Conservation (phyloP, 2,329 filamentous ascomycete genomes). For the Esteya vermicola region DNA sequence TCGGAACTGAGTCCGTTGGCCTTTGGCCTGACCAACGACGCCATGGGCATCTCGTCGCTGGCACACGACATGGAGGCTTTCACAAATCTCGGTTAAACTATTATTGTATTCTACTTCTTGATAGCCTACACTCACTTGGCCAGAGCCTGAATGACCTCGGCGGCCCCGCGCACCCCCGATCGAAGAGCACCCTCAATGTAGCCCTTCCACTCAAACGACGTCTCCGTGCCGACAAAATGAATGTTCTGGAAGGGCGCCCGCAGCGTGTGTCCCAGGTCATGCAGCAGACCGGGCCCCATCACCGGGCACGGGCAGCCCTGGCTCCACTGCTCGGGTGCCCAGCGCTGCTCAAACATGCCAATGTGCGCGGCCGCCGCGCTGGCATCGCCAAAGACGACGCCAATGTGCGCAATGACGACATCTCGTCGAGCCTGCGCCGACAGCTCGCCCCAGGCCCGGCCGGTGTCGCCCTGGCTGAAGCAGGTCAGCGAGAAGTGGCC, state of each 20-base stretch:
- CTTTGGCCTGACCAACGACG: constrained; percentile 1
- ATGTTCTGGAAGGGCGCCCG: constrained; percentile 19
- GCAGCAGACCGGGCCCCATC: neutral
- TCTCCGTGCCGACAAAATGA: constrained; percentile 38
- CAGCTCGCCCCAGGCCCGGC: neutral
- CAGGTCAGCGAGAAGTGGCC: neutral
- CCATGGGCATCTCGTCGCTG: constrained; percentile 1
- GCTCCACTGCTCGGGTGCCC: neutral
- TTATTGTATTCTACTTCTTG: too few species aligned
- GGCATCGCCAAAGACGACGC: neutral
- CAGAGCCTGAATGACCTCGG: constrained; percentile 20
- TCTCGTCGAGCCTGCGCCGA: neutral
- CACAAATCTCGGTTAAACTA: too few species aligned
- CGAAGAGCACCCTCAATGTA: constrained; percentile 44
- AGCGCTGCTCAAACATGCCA: neutral
- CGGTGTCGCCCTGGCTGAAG: neutral
- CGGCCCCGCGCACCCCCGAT: constrained; percentile 30
- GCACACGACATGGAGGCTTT: constrained; percentile 1
- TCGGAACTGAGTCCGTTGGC: neutral
- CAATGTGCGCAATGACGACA: neutral
- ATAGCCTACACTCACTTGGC: neutral
- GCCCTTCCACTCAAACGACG: constrained; percentile 34
- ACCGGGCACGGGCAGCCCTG: constrained; percentile 1
- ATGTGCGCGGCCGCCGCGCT: neutral
- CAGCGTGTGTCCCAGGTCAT: constrained; percentile 11